Conservation (phyloP, 1,284 basidiomycete genomes). For the Bjerkandera adusta region DNA sequence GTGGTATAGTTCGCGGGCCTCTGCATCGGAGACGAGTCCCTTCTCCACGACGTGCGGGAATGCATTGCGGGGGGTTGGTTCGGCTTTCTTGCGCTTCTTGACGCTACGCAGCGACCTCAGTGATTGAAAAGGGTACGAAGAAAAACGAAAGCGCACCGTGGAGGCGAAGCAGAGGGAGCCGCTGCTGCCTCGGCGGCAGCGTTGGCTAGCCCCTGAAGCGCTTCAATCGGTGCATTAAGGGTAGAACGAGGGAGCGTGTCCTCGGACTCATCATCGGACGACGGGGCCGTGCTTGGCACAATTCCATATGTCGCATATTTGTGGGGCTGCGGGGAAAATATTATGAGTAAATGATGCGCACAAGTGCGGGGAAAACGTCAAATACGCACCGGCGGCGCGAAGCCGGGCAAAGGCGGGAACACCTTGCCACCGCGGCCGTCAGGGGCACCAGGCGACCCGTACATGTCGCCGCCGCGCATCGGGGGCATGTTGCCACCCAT, state of each 20-base stretch:
- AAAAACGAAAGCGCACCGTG: constrained; percentile 43
- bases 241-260: constrained; percentile 79
- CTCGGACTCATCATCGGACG: constrained; percentile 86
- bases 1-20: constrained; percentile 80
- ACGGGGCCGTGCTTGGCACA: constrained; percentile 74
- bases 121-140: not conserved
- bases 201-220: constrained; percentile 88
- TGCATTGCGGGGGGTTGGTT: constrained; percentile 82
- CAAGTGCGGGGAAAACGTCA: constrained; percentile 11
- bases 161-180: constrained; percentile 47
- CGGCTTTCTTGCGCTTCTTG: constrained; percentile 84
- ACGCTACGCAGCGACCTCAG: constrained; percentile 43
- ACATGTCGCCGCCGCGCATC: constrained; percentile 28
- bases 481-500: constrained; percentile 25
- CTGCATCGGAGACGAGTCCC: constrained; percentile 75
- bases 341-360: constrained; percentile 19
- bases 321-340: constrained; percentile 56
- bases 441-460: constrained; percentile 23
- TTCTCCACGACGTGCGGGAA: constrained; percentile 85
- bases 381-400: constrained; percentile 78
- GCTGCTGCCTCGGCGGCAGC: constrained; percentile 91
- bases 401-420: constrained; percentile 86
- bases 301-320: constrained; percentile 92
- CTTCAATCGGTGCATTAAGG: constrained; percentile 89
- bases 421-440: constrained; percentile 29